Percentiles rank a stretch among this genome's conserved stretches.
Evolutionary conservation across 2,329 filamentous ascomycete species (phyloP).

Genomic region (Pezicula neosporulosa): DNA sequence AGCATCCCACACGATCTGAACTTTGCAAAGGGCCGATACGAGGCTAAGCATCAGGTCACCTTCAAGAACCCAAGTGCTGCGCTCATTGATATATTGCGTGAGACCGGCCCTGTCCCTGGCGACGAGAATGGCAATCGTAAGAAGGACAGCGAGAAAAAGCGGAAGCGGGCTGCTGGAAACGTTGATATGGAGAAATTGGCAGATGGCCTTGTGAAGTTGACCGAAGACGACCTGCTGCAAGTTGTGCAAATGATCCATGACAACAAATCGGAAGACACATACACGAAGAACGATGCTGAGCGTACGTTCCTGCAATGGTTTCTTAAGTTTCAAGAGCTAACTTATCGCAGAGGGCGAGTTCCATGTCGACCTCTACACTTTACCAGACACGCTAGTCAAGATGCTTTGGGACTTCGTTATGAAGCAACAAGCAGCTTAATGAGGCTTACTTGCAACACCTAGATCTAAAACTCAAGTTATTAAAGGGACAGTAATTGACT

Average conservation of each 20-base stretch:
- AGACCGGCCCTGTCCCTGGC: constrained; percentile 81
- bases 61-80: constrained; percentile 93
- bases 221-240: constrained; percentile 88
- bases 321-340: not conserved
- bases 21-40: constrained; percentile 79
- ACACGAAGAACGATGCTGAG: constrained; percentile 96
- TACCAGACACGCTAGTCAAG: constrained; percentile 84
- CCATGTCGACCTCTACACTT: constrained; percentile 96
- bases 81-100: constrained; percentile 74
- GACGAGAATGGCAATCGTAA: constrained; percentile 66
- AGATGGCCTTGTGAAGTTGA: constrained; percentile 82
- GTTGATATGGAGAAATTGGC: constrained; percentile 96
- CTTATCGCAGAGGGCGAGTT: constrained; percentile 76
- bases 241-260: constrained; percentile 98
- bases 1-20: constrained; percentile 85
- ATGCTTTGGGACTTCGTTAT: constrained; percentile 88
- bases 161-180: constrained; percentile 56
- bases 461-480: too few species aligned
- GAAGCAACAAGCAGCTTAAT: not conserved
- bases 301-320: constrained; percentile 59
- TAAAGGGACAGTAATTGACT: too few species aligned
- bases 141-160: constrained; percentile 69
- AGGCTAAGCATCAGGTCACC: constrained; percentile 73
- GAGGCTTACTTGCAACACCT: not conserved
- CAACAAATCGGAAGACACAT: constrained; percentile 90